Evolutionary conservation across 2,329 filamentous ascomycete species (phyloP).

Genomic region (Botryosphaeria dothidea): DNA sequence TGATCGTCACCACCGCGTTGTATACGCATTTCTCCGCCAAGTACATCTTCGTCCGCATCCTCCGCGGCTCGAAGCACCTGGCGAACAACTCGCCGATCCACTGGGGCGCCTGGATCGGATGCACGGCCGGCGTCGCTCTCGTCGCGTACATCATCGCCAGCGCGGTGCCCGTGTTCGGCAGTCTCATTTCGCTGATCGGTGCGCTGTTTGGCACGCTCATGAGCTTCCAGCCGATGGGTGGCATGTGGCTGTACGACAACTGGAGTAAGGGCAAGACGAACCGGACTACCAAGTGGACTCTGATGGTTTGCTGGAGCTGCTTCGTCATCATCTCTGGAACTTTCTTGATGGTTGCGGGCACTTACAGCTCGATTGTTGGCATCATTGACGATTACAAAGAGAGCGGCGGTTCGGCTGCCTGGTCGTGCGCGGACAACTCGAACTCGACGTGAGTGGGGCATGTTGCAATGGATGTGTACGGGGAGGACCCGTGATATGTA

Average conservation of each 20-base stretch:
- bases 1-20: conserved; percentile 52
- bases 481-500: too few relatives aligned
- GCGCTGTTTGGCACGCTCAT: conserved; percentile 57
- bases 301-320: neutral
- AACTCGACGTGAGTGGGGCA: neutral
- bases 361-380: neutral
- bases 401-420: neutral
- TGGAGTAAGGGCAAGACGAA: neutral
- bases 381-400: conserved; percentile 5
- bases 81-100: conserved; percentile 50
- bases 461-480: too few relatives aligned
- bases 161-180: conserved; percentile 56
- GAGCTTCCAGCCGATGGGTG: conserved; percentile 54
- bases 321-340: neutral
- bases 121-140: conserved; percentile 50
- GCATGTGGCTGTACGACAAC: conserved; percentile 52
- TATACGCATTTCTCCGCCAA: conserved; percentile 56
- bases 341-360: neutral
- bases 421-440: conserved; percentile 12
- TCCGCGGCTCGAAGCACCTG: conserved; percentile 48
- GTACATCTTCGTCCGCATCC: conserved; percentile 53
- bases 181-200: conserved; percentile 54
- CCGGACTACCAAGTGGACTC: neutral
- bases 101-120: conserved; percentile 49
- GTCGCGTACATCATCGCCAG: conserved; percentile 48